A percentile compares a stretch with the other conserved stretches of the same genome.
Evolutionary conservation across 108 stramenopile genomes (phyloP).

Genomic region (Heterococcus sp.): DNA sequence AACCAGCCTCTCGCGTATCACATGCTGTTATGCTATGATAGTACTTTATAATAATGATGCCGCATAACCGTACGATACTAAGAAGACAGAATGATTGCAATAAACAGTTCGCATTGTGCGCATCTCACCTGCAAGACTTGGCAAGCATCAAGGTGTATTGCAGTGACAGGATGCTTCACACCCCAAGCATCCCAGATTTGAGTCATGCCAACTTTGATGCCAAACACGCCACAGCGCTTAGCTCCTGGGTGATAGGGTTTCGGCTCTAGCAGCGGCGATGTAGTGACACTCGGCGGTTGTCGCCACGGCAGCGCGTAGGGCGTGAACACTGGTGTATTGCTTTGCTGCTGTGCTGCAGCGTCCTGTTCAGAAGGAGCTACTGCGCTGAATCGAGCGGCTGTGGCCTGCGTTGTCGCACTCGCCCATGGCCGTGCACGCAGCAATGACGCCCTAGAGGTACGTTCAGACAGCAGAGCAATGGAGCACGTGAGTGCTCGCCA

Average conservation of each 20-base stretch:
- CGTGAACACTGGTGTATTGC: too few species aligned
- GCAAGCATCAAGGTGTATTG: slow-evolving; percentile 83
- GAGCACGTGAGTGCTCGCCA: too few species aligned
- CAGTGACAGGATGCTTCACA: slow-evolving; percentile 82
- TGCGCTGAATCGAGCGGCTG: neutral
- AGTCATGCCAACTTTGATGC: slow-evolving; percentile 95
- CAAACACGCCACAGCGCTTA: slow-evolving; percentile 70
- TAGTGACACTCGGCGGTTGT: neutral
- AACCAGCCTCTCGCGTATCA: too few species aligned
- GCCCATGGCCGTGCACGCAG: neutral
- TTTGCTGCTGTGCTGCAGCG: neutral
- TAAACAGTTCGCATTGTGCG: too few species aligned
- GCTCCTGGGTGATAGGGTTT: neutral
- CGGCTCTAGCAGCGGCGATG: neutral
- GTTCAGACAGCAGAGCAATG: too few species aligned
- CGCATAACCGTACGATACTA: too few species aligned
- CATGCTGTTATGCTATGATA: too few species aligned
- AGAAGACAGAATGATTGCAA: too few species aligned
- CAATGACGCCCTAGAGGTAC: too few species aligned
- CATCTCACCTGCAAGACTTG: slow-evolving; percentile 67
- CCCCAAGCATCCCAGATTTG: slow-evolving; percentile 95
- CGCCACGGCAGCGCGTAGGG: neutral
- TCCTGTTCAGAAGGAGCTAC: neutral
- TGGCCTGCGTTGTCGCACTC: neutral
- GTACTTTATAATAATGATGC: too few species aligned